Evolutionary conservation across 176 grass and related monocot species (phyloP), one percentile per base, ranked within the genome.

Genomic region (Eleusine indica): DNA sequence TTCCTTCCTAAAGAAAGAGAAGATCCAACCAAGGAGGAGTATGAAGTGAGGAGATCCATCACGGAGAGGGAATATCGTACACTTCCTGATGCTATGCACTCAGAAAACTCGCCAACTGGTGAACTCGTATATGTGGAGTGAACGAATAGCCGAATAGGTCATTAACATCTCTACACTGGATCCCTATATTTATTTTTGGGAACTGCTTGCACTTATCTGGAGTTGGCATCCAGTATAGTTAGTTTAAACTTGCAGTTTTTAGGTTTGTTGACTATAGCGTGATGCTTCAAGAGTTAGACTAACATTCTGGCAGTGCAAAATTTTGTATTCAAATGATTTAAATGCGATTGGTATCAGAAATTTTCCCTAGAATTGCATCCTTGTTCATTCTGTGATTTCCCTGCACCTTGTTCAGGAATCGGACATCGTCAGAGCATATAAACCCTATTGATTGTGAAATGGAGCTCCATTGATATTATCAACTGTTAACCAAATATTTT

Each of bases 1-100:
- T 97, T 94, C 86, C 90, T 89, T 65, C 77, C 86, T 5, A 88
- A 69, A 82, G 86, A 85, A 68, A 71, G 66, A 67, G 73, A 21
- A 38, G 83, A 86, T 18, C 83, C 78, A 60, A 46, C 39, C 15
- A 66, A 47, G 0, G 85, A 90, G 16, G 64, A 70, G 13, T 78
- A 66, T 17, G 79, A 35, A 73, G 70, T 71, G 51, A 87, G 82
- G 51, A 87, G 82, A 8, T 91, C 85, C 22, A 79, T 89, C 29
- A 87, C 92, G 1, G 89, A 94, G 68, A 91, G 19, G 80, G 92
- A 94, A 42, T 91, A 91, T 42, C 89, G 87, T 15, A 89, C 89
- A 15, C 75, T 88, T 68, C 44, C 88, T 47, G 86, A 69, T 44
- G 28, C 57, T 25, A 1, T 57, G 39, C 56, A 82, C 60, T 52